Evolutionary conservation across 768 basidiomycete species (phyloP).

Genomic region (Leccinum subgranulosum): DNA sequence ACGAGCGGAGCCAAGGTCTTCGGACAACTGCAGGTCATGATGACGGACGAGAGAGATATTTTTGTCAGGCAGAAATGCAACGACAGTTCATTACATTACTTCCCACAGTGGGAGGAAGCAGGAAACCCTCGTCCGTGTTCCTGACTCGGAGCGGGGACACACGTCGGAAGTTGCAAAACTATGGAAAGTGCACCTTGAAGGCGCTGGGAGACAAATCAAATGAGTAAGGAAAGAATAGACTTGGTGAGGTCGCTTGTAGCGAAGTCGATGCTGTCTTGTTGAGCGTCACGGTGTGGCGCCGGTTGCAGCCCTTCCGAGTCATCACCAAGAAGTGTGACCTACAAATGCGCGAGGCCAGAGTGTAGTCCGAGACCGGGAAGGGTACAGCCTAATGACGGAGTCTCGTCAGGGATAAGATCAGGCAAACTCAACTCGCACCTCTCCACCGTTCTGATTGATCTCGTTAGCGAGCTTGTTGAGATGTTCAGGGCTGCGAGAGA

Average conservation of each 20-base stretch:
- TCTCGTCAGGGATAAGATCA: neutral
- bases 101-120: neutral
- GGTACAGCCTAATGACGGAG: constrained; percentile 43
- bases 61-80: no score
- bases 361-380: constrained; percentile 53
- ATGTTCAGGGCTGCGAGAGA: constrained; percentile 53
- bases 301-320: neutral
- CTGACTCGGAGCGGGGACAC: constrained; percentile 1
- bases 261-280: constrained; percentile 13
- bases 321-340: no score
- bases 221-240: constrained; percentile 10
- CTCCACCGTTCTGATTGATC: constrained; percentile 55
- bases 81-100: no score
- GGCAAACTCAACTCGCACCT: constrained; percentile 35
- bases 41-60: no score
- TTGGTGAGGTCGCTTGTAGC: constrained; percentile 22
- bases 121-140: constrained; percentile 6
- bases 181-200: neutral
- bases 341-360: constrained; percentile 35
- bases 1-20: no score
- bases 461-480: constrained; percentile 53
- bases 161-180: constrained; percentile 2
- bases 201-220: constrained; percentile 11
- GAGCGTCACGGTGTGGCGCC: no score
- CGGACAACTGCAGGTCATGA: no score